Evolutionary conservation across 495 filamentous ascomycete species (phyloP).

Genomic region (Jackrogersella minutella): DNA sequence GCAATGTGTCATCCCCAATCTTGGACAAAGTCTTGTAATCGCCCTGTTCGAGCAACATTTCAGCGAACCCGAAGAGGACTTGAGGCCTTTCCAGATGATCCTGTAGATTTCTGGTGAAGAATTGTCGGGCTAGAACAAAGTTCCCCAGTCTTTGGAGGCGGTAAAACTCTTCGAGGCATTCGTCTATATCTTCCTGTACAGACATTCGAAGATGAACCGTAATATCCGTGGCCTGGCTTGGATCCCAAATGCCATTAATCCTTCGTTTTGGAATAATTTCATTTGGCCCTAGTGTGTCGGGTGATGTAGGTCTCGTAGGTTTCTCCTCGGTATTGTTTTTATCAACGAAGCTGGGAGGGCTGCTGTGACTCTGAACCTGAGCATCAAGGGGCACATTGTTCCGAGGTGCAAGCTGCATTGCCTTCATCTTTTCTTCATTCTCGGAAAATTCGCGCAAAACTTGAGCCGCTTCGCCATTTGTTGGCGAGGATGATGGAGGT

Average conservation of each 20-base stretch:
- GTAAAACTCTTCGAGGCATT: conserved; percentile 27
- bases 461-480: neutral
- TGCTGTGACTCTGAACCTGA: neutral
- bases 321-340: neutral
- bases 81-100: conserved; percentile 29
- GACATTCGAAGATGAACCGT: conserved; percentile 30
- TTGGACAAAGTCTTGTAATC: conserved; percentile 15
- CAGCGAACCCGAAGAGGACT: conserved; percentile 31
- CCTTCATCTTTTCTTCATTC: neutral
- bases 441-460: neutral
- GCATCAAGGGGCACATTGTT: neutral
- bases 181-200: conserved; percentile 28
- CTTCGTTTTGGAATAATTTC: neutral
- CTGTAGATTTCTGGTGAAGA: conserved; percentile 26
- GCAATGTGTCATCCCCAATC: neutral
- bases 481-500: neutral
- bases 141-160: conserved; percentile 34
- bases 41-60: conserved; percentile 34
- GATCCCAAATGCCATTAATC: conserved; percentile 25
- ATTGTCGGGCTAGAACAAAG: conserved; percentile 20
- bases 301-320: neutral
- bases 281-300: neutral
- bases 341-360: neutral
- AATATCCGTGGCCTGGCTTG: conserved; percentile 12
- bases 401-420: neutral